Percentiles rank a stretch among this genome's conserved stretches.
These are phyloP conservation scores for Iberis amara DNA, from an alignment of 441 rosid genomes.

Conservation along the genomic window DNA sequence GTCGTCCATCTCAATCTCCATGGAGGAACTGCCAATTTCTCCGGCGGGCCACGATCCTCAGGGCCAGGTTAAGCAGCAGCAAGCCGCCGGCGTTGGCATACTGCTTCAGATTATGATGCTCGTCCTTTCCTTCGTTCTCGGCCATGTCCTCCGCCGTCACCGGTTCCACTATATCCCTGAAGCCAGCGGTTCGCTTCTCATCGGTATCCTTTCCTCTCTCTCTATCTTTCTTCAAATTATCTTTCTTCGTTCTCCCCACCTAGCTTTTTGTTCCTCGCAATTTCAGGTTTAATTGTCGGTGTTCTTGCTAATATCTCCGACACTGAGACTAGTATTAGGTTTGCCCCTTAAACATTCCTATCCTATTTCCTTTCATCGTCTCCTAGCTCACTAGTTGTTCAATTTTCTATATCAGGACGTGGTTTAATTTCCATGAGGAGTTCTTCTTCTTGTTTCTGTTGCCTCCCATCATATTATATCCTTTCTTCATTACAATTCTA, in stretches of 20 bases:
- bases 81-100: conserved; percentile 95
- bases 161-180: conserved; percentile 90
- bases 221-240: background rate
- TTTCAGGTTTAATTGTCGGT: conserved; percentile 72
- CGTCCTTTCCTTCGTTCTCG: conserved; percentile 92
- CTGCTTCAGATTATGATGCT: conserved; percentile 99
- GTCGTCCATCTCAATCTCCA: conserved; percentile 16
- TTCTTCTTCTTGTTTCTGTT: conserved; percentile 86
- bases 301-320: conserved; percentile 81
- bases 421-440: conserved; percentile 97
- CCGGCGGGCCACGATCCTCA: conserved; percentile 40
- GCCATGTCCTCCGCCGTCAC: conserved; percentile 96
- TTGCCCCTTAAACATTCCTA: no score
- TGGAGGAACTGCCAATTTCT: conserved; percentile 36
- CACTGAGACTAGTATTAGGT: conserved; percentile 67
- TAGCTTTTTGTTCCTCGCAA: background rate
- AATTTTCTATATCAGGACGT: conserved; percentile 35
- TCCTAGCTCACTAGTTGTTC: no score
- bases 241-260: background rate
- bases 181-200: conserved; percentile 96
- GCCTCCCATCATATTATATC: conserved; percentile 97
- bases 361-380: no score
- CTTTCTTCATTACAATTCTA: conserved; percentile 25
- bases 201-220: conserved; percentile 36
- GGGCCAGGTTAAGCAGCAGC: conserved; percentile 72